phyloP scores from a whole-genome alignment of 179 eudicot species.

The Beta lomatogona region DNA sequence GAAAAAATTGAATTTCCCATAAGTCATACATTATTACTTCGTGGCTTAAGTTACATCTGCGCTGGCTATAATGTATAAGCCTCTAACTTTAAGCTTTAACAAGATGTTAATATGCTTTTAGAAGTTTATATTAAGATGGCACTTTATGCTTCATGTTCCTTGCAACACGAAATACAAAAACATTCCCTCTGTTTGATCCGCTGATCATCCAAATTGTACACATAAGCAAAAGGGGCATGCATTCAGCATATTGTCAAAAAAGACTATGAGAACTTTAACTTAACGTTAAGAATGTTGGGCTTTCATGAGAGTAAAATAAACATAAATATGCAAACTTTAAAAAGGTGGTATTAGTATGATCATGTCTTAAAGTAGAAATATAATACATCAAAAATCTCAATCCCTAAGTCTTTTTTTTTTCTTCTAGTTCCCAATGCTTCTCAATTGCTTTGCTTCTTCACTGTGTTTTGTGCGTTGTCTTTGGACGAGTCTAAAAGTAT shows the following conservation, averaged over 20 bases:
- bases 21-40: too few relatives aligned
- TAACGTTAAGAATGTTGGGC: slow-evolving; percentile 30
- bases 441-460: slow-evolving; percentile 3
- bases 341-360: slow-evolving; percentile 14
- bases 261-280: slow-evolving; percentile 14
- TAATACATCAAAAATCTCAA: slow-evolving; percentile 9
- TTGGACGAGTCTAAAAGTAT: neutral
- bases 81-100: too few relatives aligned
- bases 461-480: slow-evolving; percentile 15
- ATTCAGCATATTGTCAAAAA: slow-evolving; percentile 7
- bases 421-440: slow-evolving; percentile 3
- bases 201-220: neutral
- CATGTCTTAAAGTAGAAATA: slow-evolving; percentile 26
- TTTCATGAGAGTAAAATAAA: slow-evolving; percentile 11
- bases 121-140: too few relatives aligned
- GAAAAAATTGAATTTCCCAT: too few relatives aligned
- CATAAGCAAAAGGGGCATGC: neutral
- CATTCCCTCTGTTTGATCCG: too few relatives aligned
- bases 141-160: too few relatives aligned
- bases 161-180: too few relatives aligned
- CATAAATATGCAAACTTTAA: slow-evolving; percentile 13
- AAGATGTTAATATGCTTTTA: too few relatives aligned
- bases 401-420: slow-evolving; percentile 9
- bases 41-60: too few relatives aligned
- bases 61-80: too few relatives aligned